Evolutionary conservation across 1,284 basidiomycete species (phyloP).

Genomic region (Malassezia restricta): DNA sequence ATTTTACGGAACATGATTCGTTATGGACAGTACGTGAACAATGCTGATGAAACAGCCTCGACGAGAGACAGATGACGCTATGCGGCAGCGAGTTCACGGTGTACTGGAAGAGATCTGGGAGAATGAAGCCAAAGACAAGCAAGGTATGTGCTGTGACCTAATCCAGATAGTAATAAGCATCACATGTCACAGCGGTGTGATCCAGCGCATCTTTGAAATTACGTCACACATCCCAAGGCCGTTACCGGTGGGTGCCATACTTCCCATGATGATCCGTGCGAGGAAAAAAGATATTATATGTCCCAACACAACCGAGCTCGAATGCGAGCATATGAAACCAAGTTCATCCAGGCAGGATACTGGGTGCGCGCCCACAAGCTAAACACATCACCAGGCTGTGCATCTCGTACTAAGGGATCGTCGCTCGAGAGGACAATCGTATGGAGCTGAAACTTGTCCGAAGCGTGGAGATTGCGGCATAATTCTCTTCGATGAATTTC

Average conservation of each 20-base stretch:
- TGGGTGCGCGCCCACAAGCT: conserved; percentile 11
- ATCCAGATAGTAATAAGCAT: conserved; percentile 3
- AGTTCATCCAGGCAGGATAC: conserved; percentile 9
- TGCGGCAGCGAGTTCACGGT: conserved; percentile 1
- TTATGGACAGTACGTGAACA: conserved; percentile 4
- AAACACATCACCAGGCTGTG: conserved; percentile 1
- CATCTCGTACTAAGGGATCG: background rate
- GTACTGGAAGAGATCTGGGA: conserved; percentile 3
- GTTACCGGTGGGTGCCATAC: too few species aligned
- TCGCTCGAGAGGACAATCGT: background rate
- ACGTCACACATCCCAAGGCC: background rate
- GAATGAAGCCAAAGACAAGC: background rate
- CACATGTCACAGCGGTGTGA: conserved; percentile 11
- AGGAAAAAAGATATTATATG: background rate
- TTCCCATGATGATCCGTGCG: background rate
- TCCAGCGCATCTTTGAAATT: conserved; percentile 9
- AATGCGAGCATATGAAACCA: conserved; percentile 10
- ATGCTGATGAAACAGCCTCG: background rate
- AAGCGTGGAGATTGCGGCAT: conserved; percentile 11
- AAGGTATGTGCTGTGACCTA: background rate
- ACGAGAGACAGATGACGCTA: conserved; percentile 8
- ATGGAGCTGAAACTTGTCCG: background rate
- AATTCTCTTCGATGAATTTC: conserved; percentile 10
- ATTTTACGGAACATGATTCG: background rate
- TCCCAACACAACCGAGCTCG: background rate